A percentile compares a stretch with the other conserved stretches of the same genome.
Evolutionary conservation across 495 filamentous ascomycete species (phyloP).

Genomic region (Choiromyces venosus): DNA sequence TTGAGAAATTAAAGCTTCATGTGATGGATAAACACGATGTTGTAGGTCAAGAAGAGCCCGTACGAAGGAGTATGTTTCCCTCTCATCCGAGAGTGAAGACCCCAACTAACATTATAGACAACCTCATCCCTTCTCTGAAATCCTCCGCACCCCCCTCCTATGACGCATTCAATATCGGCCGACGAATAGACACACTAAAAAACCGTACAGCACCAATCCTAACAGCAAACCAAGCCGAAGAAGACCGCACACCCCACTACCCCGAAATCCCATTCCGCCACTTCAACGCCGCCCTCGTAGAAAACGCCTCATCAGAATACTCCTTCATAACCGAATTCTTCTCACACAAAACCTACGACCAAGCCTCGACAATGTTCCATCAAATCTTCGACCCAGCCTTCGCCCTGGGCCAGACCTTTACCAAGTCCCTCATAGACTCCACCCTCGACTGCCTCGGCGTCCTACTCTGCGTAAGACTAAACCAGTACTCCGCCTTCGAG

Average conservation of each 20-base stretch:
- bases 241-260: slow-evolving; percentile 76
- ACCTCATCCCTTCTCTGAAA: slow-evolving; percentile 34
- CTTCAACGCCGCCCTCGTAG: slow-evolving; percentile 87
- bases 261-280: slow-evolving; percentile 85
- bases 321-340: slow-evolving; percentile 89
- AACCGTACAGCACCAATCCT: slow-evolving; percentile 59
- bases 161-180: slow-evolving; percentile 81
- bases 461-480: slow-evolving; percentile 83
- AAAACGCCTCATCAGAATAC: slow-evolving; percentile 93
- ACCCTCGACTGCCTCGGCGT: slow-evolving; percentile 80
- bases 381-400: slow-evolving; percentile 84
- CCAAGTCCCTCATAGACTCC: slow-evolving; percentile 66
- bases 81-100: slow-evolving; percentile 37
- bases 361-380: slow-evolving; percentile 61
- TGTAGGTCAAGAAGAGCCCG: slow-evolving; percentile 68
- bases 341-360: slow-evolving; percentile 54
- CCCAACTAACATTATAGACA: slow-evolving; percentile 32
- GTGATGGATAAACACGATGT: slow-evolving; percentile 76
- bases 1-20: slow-evolving; percentile 79
- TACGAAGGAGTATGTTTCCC: slow-evolving; percentile 52
- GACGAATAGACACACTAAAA: slow-evolving; percentile 70
- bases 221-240: slow-evolving; percentile 76
- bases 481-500: slow-evolving; percentile 88
- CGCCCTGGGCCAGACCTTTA: slow-evolving; percentile 66
- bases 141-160: slow-evolving; percentile 57